Conservation (phyloP, 2,329 filamentous ascomycete species). For the Exophiala viscosa region DNA sequence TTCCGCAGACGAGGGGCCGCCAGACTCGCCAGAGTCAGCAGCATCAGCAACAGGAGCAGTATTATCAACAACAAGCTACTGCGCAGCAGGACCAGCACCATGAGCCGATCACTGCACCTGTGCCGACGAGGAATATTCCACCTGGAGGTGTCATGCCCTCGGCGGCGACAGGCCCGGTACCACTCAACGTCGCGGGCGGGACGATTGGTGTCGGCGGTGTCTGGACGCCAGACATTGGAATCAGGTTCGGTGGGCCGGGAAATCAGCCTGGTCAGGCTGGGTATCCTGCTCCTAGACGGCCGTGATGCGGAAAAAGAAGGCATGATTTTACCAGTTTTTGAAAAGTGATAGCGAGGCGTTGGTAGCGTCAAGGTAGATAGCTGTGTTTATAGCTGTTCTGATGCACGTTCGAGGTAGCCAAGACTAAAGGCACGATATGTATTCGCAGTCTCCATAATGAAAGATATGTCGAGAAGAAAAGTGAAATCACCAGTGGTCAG, state of each 20-base stretch:
- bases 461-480: too few relatives aligned
- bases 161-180: slow-evolving; percentile 34
- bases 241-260: slow-evolving; percentile 61
- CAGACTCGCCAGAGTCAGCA: slow-evolving; percentile 33
- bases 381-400: too few relatives aligned
- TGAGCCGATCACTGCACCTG: slow-evolving; percentile 43
- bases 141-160: slow-evolving; percentile 52
- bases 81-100: slow-evolving; percentile 1
- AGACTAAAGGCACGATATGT: too few relatives aligned
- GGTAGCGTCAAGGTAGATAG: too few relatives aligned
- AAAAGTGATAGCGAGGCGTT: neutral
- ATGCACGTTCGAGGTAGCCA: too few relatives aligned
- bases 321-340: neutral
- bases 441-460: too few relatives aligned
- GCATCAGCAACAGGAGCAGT: slow-evolving; percentile 14
- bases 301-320: neutral
- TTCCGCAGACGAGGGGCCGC: slow-evolving; percentile 12
- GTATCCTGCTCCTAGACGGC: slow-evolving; percentile 19
- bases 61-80: slow-evolving; percentile 7
- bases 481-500: too few relatives aligned
- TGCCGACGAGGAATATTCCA: slow-evolving; percentile 41
- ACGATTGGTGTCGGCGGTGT: slow-evolving; percentile 47
- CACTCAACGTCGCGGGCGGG: slow-evolving; percentile 16
- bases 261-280: slow-evolving; percentile 23
- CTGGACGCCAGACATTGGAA: slow-evolving; percentile 79